Base-by-base conservation (phyloP, 2,329 filamentous ascomycete species). In the Coniella vitis region DNA sequence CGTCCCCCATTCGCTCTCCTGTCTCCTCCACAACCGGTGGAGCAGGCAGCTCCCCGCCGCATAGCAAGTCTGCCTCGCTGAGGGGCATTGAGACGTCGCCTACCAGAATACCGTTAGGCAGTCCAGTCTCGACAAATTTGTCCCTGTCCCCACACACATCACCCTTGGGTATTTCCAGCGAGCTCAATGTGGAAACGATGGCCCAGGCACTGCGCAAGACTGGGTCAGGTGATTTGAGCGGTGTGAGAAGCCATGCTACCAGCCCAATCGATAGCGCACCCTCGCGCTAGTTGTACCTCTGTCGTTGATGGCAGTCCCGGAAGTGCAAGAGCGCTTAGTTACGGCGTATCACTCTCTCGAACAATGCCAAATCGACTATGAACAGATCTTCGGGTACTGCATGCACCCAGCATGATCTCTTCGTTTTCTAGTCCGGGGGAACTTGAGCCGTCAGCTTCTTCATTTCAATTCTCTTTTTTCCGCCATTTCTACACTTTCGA, bases 111-210 rank as follows among this genome's bases (percentile, higher is more conserved):
- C 65, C 79, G 7, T 65, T 87, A 16, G 79, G 75, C 31, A 89
- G 86, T 62, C 85, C 84, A 16, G 73, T 73, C 21, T 75, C 76
- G 38, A 67, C 73, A 9, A 51, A 13, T n/a, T 22, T 53, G 32
- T 53, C 51, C 36, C 50, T 53, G 47, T 53, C 51, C 3, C 51
- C 51, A 17, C 34, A 37, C 14, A 39, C 50, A 12, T 40, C 43
- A 3, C 40, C 48, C 14, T 34, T 51, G 22, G 48, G 51, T 12
- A 34, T 48, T 19, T 41, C 38, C 17, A 79, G 82, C 21, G 90
- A 95, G 54, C 71, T 96, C 52, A 89, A 86, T 51, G 86, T 96
- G 56, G 90, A 96, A 72, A 96, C 90, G 4, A 95, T 96, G 90
- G 78, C 84, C 45, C 90, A 96, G 67, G 90, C 89, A 14, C 71